phyloP scores from a whole-genome alignment of 257 asterid genomes.

The Mentha longifolia region DNA sequence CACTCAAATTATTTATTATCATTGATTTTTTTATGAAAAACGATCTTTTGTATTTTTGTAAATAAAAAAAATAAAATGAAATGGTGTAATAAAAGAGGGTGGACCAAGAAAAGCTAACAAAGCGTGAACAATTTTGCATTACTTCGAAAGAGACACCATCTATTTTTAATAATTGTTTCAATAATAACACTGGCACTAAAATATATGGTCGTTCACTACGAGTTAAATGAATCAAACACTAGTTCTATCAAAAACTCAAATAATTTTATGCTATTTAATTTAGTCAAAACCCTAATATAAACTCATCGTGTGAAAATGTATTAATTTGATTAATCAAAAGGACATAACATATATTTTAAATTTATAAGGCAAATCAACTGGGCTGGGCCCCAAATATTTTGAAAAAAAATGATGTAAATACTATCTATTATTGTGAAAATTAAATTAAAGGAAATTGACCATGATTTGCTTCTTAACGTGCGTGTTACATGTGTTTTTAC shows the following conservation, averaged over 20 bases:
- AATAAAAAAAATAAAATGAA: not conserved
- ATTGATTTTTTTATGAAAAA: not conserved
- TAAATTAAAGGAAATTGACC: not conserved
- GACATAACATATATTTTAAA: not conserved
- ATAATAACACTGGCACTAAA: not conserved
- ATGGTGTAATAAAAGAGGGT: constrained; percentile 18
- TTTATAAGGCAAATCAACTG: not conserved
- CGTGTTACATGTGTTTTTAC: constrained; percentile 5
- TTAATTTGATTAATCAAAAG: not conserved
- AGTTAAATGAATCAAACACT: not conserved
- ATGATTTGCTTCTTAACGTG: not conserved
- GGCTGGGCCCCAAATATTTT: not conserved
- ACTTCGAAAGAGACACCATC: constrained; percentile 36
- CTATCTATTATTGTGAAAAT: not conserved
- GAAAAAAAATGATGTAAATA: not conserved
- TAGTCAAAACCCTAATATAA: not conserved
- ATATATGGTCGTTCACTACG: not conserved
- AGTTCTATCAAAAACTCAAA: not conserved
- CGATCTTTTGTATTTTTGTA: constrained; percentile 2
- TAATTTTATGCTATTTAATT: not conserved
- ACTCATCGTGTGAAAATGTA: not conserved
- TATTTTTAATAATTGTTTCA: constrained; percentile 5
- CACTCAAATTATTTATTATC: constrained; percentile 18
- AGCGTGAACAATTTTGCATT: constrained; percentile 27
- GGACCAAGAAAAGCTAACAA: constrained; percentile 30